These are phyloP conservation scores for Schwanniomyces polymorphus DNA, from an alignment of 805 yeast genomes.

Conservation along the genomic window DNA sequence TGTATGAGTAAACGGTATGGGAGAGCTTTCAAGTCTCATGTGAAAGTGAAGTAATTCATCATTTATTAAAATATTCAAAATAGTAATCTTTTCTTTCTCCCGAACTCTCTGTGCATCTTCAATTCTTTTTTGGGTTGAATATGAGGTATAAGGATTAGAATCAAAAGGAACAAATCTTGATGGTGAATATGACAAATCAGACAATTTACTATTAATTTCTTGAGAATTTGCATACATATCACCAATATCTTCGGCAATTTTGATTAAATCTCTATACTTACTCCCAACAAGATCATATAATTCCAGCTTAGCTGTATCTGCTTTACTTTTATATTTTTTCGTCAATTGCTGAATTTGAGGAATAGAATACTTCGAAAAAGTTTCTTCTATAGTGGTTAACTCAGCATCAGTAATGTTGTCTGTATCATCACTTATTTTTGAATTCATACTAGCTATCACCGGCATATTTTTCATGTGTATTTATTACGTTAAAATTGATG, in stretches of 20 bases:
- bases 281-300: conserved; percentile 38
- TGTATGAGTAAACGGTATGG: conserved; percentile 20
- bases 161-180: conserved; percentile 28
- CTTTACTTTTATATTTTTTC: conserved; percentile 24
- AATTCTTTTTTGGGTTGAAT: conserved; percentile 17
- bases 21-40: conserved; percentile 16
- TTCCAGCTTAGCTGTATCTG: conserved; percentile 28
- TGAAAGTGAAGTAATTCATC: conserved; percentile 30
- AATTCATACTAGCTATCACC: background rate
- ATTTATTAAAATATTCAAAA: conserved; percentile 28
- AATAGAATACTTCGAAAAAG: conserved; percentile 30
- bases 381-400: conserved; percentile 20
- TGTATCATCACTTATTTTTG: background rate
- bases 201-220: conserved; percentile 20
- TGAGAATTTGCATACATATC: conserved; percentile 24
- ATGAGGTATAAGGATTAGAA: conserved; percentile 14
- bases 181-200: conserved; percentile 31
- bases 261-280: conserved; percentile 43
- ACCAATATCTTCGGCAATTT: conserved; percentile 44
- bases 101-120: conserved; percentile 17
- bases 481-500: background rate
- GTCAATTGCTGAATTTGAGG: conserved; percentile 31
- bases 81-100: conserved; percentile 17
- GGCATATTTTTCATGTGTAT: background rate
- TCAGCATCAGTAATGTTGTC: background rate